Percentiles rank a stretch among this genome's conserved stretches.
phyloP scores from a whole-genome alignment of 2,329 filamentous ascomycete genomes.

The Cladosporium sp. region DNA sequence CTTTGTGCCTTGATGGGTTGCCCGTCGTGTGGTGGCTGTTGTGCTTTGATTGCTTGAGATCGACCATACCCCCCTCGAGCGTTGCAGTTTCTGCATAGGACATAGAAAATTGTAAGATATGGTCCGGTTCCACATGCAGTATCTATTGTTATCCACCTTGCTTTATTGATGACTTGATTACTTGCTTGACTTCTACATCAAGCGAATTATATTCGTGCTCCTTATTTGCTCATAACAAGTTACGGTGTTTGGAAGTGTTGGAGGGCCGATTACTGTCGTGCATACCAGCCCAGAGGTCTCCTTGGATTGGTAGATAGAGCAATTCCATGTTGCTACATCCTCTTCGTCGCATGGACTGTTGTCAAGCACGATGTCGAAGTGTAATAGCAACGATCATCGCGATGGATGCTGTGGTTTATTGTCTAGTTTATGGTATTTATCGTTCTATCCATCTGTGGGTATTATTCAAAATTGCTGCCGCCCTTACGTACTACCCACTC shows the following conservation, averaged over 20 bases:
- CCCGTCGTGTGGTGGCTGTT: background rate
- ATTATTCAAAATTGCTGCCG: background rate
- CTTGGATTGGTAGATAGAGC: background rate
- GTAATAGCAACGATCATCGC: background rate
- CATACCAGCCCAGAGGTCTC: background rate
- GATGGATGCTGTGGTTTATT: background rate
- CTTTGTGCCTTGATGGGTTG: background rate
- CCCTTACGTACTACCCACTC: background rate
- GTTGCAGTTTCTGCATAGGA: background rate
- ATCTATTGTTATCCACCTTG: background rate
- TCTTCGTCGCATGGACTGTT: background rate
- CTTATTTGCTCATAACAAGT: background rate
- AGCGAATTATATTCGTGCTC: background rate
- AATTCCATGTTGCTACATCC: background rate
- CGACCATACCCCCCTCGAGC: conserved; percentile 14
- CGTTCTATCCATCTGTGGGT: background rate
- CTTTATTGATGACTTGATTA: background rate
- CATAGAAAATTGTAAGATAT: conserved; percentile 2
- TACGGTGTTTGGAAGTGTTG: background rate
- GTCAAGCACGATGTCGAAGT: background rate
- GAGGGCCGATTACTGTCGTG: background rate
- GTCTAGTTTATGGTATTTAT: background rate
- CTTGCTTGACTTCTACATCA: background rate
- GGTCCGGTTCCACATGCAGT: background rate
- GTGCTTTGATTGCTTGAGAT: conserved; percentile 2